Percentiles rank a stretch among this genome's conserved stretches.
phyloP scores from a whole-genome alignment of 2,329 filamentous ascomycete genomes.

The Cladosporium sphaerospermum region DNA sequence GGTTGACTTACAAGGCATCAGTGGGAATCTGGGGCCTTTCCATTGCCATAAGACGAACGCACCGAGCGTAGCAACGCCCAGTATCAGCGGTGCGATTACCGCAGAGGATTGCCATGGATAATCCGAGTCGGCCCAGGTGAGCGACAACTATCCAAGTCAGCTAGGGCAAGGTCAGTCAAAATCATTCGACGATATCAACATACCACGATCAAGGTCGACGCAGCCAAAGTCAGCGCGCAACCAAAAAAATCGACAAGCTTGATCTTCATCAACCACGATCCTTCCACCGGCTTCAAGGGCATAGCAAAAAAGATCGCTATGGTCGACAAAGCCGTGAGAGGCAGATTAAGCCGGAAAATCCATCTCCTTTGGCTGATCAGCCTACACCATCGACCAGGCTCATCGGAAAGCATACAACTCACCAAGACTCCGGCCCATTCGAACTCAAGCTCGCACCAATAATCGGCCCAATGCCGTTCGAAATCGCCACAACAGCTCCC shows the following conservation, averaged over 20 bases:
- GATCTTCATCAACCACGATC: constrained; percentile 45
- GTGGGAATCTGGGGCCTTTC: constrained; percentile 44
- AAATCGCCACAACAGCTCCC: constrained; percentile 48
- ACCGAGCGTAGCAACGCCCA: constrained; percentile 45
- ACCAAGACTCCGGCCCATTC: constrained; percentile 8
- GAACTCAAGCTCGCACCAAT: constrained; percentile 46
- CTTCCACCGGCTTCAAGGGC: constrained; percentile 50
- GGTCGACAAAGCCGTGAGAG: constrained; percentile 45
- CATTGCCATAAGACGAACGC: constrained; percentile 50
- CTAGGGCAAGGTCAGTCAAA: no score
- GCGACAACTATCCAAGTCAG: not conserved
- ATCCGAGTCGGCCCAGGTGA: constrained; percentile 56
- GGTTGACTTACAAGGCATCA: constrained; percentile 37
- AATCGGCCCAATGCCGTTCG: constrained; percentile 50
- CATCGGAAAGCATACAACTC: not conserved
- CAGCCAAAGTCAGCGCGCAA: constrained; percentile 41
- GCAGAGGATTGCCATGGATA: constrained; percentile 50
- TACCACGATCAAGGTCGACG: constrained; percentile 44
- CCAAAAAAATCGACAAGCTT: constrained; percentile 48
- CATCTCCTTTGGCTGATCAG: constrained; percentile 29
- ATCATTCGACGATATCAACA: not conserved
- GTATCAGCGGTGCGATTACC: constrained; percentile 22
- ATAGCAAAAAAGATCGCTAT: constrained; percentile 49
- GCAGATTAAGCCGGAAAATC: constrained; percentile 36
- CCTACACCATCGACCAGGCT: constrained; percentile 5